Conservation (phyloP, 306 rosid species). For the Quercus suber region DNA sequence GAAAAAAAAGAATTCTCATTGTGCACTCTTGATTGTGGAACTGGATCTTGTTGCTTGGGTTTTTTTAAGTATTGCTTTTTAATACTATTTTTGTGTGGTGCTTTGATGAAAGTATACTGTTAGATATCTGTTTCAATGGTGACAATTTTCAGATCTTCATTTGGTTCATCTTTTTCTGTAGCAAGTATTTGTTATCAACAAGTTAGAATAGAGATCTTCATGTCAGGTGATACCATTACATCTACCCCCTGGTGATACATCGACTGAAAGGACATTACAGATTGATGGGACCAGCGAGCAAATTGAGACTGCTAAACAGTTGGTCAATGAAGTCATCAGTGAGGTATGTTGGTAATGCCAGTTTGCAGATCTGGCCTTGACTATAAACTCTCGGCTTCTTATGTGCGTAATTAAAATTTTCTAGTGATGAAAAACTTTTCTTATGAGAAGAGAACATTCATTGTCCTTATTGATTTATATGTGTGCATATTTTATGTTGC, state of each 20-base stretch:
- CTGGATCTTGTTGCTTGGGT: not conserved
- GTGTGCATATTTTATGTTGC: not conserved
- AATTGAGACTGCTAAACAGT: conserved; percentile 79
- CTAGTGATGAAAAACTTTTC: not conserved
- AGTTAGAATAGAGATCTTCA: no score
- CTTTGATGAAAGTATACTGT: no score
- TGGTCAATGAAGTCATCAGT: conserved; percentile 78
- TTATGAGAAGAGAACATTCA: not conserved
- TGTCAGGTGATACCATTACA: conserved; percentile 72
- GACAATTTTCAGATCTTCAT: no score
- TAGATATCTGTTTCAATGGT: no score
- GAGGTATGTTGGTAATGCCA: conserved; percentile 62
- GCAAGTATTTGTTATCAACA: no score
- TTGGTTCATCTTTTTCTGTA: no score
- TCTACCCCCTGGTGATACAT: conserved; percentile 93
- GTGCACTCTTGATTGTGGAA: conserved; percentile 3
- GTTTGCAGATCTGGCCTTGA: conserved; percentile 28
- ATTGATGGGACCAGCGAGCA: conserved; percentile 89
- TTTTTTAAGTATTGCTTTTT: no score
- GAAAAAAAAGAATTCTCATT: not conserved
- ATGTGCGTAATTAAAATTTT: conserved; percentile 17
- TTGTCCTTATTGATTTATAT: not conserved
- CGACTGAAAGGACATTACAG: conserved; percentile 78
- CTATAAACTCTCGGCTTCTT: conserved; percentile 17
- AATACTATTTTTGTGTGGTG: no score